Conservation (phyloP, 106 monocot genomes). For the Alisma plantagoaquatica region DNA sequence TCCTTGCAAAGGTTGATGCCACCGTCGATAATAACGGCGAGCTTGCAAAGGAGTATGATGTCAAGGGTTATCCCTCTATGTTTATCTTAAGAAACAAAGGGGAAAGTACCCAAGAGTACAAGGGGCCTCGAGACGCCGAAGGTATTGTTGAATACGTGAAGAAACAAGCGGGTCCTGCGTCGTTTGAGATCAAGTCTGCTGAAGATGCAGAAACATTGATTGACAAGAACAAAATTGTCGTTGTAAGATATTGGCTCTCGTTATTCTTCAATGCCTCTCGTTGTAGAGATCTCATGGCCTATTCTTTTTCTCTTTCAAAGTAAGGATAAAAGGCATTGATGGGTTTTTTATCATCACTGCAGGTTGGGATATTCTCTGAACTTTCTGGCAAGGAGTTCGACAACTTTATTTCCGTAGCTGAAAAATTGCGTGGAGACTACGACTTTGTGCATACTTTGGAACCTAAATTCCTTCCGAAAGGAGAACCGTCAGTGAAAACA, state of each 20-base stretch:
- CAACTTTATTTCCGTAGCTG: conserved; percentile 50
- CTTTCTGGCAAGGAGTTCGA: conserved; percentile 62
- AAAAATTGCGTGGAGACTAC: conserved; percentile 70
- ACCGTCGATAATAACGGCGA: conserved; percentile 54
- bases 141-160: conserved; percentile 77
- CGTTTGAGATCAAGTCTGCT: conserved; percentile 55
- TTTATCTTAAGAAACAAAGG: conserved; percentile 75
- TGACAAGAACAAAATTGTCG: conserved; percentile 43
- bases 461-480: conserved; percentile 66
- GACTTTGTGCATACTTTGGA: conserved; percentile 65
- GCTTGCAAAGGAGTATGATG: conserved; percentile 51
- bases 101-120: conserved; percentile 64
- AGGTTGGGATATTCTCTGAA: conserved; percentile 70
- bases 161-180: conserved; percentile 78
- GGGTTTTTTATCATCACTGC: not conserved
- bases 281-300: not conserved
- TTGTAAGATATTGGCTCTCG: conserved; percentile 39
- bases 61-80: conserved; percentile 65
- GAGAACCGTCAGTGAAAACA: conserved; percentile 30
- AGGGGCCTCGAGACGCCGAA: conserved; percentile 70
- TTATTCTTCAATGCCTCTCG: not conserved
- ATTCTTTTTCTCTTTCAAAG: not conserved
- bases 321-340: not conserved
- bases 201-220: conserved; percentile 41
- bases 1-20: conserved; percentile 80